Base-by-base conservation (phyloP, 192 early-diverging fungal species). In the Mortierella alpina region DNA sequence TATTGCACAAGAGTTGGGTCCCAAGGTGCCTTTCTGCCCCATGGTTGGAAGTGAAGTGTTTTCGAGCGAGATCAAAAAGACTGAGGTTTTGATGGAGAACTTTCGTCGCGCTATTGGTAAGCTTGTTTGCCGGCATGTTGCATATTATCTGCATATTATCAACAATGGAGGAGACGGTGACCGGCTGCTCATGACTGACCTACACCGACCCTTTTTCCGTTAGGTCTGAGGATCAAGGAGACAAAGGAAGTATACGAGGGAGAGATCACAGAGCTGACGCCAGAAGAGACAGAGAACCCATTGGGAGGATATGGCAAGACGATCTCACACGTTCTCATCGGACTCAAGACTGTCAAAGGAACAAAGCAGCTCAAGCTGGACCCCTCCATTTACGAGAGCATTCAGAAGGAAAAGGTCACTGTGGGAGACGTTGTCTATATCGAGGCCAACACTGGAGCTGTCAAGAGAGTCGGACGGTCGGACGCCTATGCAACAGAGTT, bases 211-310 rank as follows among this genome's bases (percentile, higher is more conserved):
- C 31, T 64, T 18, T 18, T 41, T 41, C 18, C 61, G 20, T 31
- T 76, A 90, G 95, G 95, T 23, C 85, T 99, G 59, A 91, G 97
- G 44, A 96, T 98, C 84, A 98, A 98, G 85, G 98, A 99, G 72
- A 96, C 95, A 31, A 99, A 98, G 84, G 97, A 99, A 84, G 98
- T 99, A 0, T 99, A 99, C 73, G 98, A 99, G 84, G 98, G 98
- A 62, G 98, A 99, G 83, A 96, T 99, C 23, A 98, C 96, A 0
- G 97, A 99, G 73, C 85, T 99, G 45, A 95, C 95, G 18, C 97
- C 97, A 45, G 98, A 97, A 63, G 98, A 99, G 85, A 95, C 95
- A 22, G 98, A 99, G 85, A 97, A 99, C 84, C 96, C 96, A 44
- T 87, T 99, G 18, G 97, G 98, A 67, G 98, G 98, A 15, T 99